A percentile compares a stretch with the other conserved stretches of the same genome.
phyloP scores from a whole-genome alignment of 2,329 filamentous ascomycete species.

The Verticillium nubilum region DNA sequence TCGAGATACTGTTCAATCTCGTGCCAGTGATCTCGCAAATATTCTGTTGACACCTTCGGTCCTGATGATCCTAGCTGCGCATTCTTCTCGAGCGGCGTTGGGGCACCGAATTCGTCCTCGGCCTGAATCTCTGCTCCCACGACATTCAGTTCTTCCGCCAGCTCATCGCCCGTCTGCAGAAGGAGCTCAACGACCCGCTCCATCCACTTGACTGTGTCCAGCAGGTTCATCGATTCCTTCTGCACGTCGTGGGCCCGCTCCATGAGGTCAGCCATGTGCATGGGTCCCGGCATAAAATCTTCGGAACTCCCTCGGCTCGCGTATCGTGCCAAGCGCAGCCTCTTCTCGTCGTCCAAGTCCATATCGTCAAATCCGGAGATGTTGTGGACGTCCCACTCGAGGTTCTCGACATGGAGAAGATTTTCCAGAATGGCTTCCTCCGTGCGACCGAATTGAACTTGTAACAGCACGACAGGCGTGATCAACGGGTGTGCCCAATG shows the following conservation, averaged over 20 bases:
- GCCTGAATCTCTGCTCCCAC: constrained; percentile 10
- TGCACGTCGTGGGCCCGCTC: constrained; percentile 40
- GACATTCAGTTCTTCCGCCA: constrained; percentile 24
- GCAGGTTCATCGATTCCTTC: constrained; percentile 37
- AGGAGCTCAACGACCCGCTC: constrained; percentile 38
- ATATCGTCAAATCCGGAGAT: constrained; percentile 32
- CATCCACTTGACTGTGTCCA: constrained; percentile 42
- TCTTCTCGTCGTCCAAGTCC: constrained; percentile 16
- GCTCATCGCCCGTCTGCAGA: constrained; percentile 36
- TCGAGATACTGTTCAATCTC: constrained; percentile 42
- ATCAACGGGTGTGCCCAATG: constrained; percentile 42
- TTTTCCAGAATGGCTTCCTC: constrained; percentile 86
- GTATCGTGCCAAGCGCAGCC: constrained; percentile 13
- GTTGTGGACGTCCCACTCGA: constrained; percentile 28
- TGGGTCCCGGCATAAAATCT: constrained; percentile 21
- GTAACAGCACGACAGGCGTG: constrained; percentile 37
- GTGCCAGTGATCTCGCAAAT: constrained; percentile 34
- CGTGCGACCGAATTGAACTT: constrained; percentile 38
- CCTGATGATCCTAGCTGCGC: background rate
- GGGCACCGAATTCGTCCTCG: constrained; percentile 3
- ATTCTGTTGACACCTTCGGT: constrained; percentile 13
- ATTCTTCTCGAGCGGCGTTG: background rate
- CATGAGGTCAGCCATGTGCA: constrained; percentile 41
- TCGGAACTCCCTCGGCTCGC: constrained; percentile 7
- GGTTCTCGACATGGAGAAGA: constrained; percentile 72